Percentiles rank a stretch among this genome's conserved stretches.
These are phyloP conservation scores for Penicillium aurantiogriseum DNA, from an alignment of 2,329 filamentous ascomycete genomes.

Conservation along the genomic window DNA sequence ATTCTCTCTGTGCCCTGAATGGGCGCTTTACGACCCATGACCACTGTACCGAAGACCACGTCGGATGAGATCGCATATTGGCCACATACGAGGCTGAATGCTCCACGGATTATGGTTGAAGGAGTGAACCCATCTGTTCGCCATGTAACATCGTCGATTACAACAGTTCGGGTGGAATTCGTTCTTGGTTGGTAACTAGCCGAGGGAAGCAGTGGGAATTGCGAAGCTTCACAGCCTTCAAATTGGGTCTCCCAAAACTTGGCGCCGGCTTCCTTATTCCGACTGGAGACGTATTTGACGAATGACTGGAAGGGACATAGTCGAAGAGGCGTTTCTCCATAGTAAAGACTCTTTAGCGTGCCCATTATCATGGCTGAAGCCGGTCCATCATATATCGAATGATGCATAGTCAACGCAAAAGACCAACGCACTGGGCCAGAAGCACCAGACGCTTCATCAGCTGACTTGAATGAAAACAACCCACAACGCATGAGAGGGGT, in stretches of 20 bases:
- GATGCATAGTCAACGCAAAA: background rate
- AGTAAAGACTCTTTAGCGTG: background rate
- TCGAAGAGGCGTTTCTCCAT: background rate
- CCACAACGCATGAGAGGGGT: background rate
- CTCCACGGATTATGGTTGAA: background rate
- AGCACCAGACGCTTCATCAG: background rate
- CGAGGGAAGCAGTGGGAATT: background rate
- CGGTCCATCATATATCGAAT: background rate
- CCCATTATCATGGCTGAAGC: background rate
- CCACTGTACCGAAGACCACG: background rate
- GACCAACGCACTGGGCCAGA: background rate
- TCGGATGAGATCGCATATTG: background rate
- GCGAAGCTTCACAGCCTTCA: background rate
- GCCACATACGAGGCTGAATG: background rate
- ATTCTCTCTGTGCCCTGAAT: background rate
- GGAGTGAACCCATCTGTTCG: background rate
- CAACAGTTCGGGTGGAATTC: background rate
- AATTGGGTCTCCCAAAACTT: background rate
- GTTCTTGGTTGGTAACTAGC: background rate
- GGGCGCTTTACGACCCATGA: background rate
- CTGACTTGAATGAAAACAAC: background rate
- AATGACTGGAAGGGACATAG: background rate
- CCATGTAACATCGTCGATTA: background rate
- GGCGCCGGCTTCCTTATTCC: background rate
- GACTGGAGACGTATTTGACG: background rate